Conservation (phyloP, 1,284 basidiomycete species). For the Apiotrichum domesticum region DNA sequence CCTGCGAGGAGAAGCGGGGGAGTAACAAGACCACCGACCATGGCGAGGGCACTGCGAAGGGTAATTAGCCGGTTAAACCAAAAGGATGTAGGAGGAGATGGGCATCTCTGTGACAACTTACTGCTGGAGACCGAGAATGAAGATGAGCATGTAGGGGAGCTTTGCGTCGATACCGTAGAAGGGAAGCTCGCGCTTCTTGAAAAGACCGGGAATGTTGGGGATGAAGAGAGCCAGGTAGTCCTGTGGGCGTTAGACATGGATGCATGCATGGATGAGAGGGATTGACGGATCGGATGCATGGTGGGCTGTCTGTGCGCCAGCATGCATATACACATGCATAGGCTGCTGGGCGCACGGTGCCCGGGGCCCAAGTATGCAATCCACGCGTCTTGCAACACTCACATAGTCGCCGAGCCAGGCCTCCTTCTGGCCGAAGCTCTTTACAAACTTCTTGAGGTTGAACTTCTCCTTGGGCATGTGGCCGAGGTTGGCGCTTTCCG, state of each 20-base stretch:
- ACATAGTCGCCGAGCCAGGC: slow-evolving; percentile 34
- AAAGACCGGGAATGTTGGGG: slow-evolving; percentile 28
- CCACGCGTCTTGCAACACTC: not conserved
- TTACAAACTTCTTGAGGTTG: slow-evolving; percentile 5
- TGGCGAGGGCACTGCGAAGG: slow-evolving; percentile 22
- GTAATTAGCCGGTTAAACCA: not conserved
- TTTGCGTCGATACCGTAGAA: slow-evolving; percentile 29
- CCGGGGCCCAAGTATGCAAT: too few relatives aligned
- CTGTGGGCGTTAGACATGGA: slow-evolving; percentile 5
- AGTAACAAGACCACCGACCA: slow-evolving; percentile 31
- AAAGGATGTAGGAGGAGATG: too few relatives aligned
- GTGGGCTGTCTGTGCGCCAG: too few relatives aligned
- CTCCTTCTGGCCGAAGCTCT: slow-evolving; percentile 20
- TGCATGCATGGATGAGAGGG: too few relatives aligned
- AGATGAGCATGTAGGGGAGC: slow-evolving; percentile 27
- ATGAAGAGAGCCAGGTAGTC: slow-evolving; percentile 30
- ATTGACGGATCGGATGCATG: too few relatives aligned
- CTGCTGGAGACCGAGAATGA: slow-evolving; percentile 35
- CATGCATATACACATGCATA: too few relatives aligned
- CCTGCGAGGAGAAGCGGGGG: slow-evolving; percentile 30
- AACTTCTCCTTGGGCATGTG: slow-evolving; percentile 12
- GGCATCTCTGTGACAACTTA: slow-evolving; percentile 4
- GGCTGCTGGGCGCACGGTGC: too few relatives aligned
- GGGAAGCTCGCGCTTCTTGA: slow-evolving; percentile 25
- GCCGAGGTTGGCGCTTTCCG: slow-evolving; percentile 11